These are phyloP conservation scores for Trypanosomatidae sp. DNA, from an alignment of 208 protist species.

Conservation along the genomic window DNA sequence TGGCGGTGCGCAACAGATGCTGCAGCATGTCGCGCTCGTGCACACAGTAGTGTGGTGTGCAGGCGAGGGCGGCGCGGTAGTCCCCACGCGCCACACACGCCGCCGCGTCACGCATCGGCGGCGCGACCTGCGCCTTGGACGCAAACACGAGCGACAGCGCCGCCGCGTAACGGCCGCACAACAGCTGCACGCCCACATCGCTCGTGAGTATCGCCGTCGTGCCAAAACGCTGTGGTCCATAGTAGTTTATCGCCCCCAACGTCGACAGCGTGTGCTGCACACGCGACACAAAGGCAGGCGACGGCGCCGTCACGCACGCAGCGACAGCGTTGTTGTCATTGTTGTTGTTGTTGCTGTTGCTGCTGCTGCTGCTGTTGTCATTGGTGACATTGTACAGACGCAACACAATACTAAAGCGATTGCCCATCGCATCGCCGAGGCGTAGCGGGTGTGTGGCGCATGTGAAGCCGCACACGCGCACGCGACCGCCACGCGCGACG, in stretches of 20 bases:
- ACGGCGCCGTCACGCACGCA: conserved; percentile 8
- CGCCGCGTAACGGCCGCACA: conserved; percentile 53
- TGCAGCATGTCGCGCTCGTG: conserved; percentile 78
- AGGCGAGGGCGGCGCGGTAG: conserved; percentile 30
- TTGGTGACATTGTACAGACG: conserved; percentile 25
- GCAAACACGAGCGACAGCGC: conserved; percentile 61
- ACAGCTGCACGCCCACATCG: conserved; percentile 71
- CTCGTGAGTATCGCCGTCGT: conserved; percentile 86
- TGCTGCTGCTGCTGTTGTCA: background rate
- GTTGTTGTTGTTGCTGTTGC: too few species aligned
- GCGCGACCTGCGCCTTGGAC: conserved; percentile 40
- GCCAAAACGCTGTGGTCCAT: conserved; percentile 92
- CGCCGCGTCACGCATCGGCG: conserved; percentile 21
- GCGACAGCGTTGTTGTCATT: conserved; percentile 1
- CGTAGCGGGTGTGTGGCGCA: conserved; percentile 33
- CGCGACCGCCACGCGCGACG: conserved; percentile 19
- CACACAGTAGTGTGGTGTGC: conserved; percentile 58
- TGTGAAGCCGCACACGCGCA: conserved; percentile 77
- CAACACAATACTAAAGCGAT: conserved; percentile 87
- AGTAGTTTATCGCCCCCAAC: conserved; percentile 92
- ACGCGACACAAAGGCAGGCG: too few species aligned
- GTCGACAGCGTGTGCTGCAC: conserved; percentile 12
- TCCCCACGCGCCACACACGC: conserved; percentile 11
- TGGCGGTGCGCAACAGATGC: too few species aligned
- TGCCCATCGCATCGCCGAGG: conserved; percentile 84